Evolutionary conservation across 768 basidiomycete genomes (phyloP), one percentile per base, ranked within the genome.

Genomic region (Boletus coccyginus): DNA sequence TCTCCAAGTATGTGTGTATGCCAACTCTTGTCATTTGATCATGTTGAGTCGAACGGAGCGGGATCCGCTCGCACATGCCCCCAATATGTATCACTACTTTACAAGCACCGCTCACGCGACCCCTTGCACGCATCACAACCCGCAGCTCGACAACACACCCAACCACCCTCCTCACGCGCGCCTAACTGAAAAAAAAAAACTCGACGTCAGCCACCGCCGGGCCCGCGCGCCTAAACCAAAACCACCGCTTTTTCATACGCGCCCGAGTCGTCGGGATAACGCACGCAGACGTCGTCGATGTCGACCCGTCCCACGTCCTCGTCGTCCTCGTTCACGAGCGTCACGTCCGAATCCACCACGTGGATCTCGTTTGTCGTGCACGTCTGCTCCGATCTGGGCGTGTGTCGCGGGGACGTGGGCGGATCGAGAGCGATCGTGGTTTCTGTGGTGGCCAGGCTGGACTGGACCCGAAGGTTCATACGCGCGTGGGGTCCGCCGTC

Each of bases 271-370:
- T 17, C n/a, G 24, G 61, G 54, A 33, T 70, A 72, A 13, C 42
- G 62, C 32, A 5, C 36, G 33, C 58, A 53, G 17, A 72, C 48
- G 7, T 58, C 62, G 38, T 64, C 62, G 7, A 65, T 21, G 41
- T 70, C 60, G 52, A 58, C 33, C 35, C 46, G 19, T 0, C 8
- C 46, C 39, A 61, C 47, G 4, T 56, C 48, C 7, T 55, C 57
- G 5, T 62, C 62, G 45, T 65, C 64, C 16, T 65, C 63, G 48
- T 62, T 60, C 38, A 73, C 68, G 32, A 70, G 71, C 2, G 70
- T 70, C 57, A 49, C 27, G 19, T 72, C 69, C 2, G 69, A 70
- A 47, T 62, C 70, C 48, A 64, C 52, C 27, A 55, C 21, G 9
- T 7, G 40, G 2, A 57, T 42, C 12, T 49, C 60, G 3, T 50